A percentile compares a stretch with the other conserved stretches of the same genome.
These are phyloP conservation scores for Wallacemonas sp. DNA, from an alignment of 208 protist species.

Conservation along the genomic window DNA sequence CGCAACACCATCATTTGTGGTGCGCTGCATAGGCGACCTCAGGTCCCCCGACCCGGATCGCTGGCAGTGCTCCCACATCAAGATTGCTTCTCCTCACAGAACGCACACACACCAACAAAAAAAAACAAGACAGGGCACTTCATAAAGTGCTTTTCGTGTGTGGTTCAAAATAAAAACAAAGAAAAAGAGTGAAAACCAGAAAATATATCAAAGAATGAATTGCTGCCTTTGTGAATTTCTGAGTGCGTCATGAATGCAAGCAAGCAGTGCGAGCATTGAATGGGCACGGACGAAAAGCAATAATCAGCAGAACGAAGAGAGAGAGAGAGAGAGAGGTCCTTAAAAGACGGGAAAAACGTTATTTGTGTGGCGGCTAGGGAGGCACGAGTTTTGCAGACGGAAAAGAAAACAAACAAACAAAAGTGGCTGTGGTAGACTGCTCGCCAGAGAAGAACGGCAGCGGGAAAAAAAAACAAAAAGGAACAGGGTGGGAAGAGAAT, in stretches of 20 bases:
- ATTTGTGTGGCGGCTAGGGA: not conserved
- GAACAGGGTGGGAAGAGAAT: not conserved
- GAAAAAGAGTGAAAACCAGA: slow-evolving; percentile 5
- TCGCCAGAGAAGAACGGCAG: not conserved
- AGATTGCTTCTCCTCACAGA: not conserved
- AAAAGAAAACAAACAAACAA: slow-evolving; percentile 18
- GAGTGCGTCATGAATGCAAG: not conserved
- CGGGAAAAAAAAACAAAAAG: slow-evolving; percentile 2
- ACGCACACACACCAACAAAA: slow-evolving; percentile 3
- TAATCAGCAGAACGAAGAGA: not conserved
- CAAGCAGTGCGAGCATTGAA: not conserved
- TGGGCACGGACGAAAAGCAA: not conserved
- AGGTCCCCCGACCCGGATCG: not conserved
- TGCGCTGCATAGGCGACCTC: no score
- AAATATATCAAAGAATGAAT: slow-evolving; percentile 4
- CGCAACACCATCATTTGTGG: not conserved
- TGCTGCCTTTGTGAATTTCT: not conserved
- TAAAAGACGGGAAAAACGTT: no score
- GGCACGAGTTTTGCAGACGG: not conserved
- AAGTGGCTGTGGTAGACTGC: not conserved
- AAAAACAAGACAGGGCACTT: not conserved
- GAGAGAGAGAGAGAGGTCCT: no score
- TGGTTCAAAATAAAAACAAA: slow-evolving; percentile 6
- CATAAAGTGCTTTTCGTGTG: not conserved
- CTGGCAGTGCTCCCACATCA: not conserved